Percentiles rank a stretch among this genome's conserved stretches.
These are phyloP conservation scores for Fagopyrum tataricum DNA, from an alignment of 148 eudicot genomes.

Conservation along the genomic window DNA sequence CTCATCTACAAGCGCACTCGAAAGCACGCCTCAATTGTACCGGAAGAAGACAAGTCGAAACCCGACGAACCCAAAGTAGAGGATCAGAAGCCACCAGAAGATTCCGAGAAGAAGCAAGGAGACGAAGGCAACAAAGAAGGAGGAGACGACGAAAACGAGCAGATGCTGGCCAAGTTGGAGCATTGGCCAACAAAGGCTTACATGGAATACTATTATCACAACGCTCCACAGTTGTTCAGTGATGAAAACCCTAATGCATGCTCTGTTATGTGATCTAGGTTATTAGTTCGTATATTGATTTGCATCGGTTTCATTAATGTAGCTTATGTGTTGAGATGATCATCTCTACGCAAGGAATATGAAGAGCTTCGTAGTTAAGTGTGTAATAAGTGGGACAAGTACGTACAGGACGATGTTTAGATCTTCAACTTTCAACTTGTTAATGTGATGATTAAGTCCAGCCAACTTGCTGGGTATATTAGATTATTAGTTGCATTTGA, in stretches of 20 bases:
- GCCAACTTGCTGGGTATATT: not conserved
- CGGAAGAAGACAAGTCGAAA: conserved; percentile 19
- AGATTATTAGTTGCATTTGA: not conserved
- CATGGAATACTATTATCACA: conserved; percentile 30
- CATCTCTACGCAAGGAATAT: not conserved
- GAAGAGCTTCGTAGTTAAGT: not conserved
- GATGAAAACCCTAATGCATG: conserved; percentile 78
- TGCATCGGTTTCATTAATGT: not conserved
- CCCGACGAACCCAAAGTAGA: conserved; percentile 15
- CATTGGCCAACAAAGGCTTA: conserved; percentile 31
- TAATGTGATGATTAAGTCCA: not conserved
- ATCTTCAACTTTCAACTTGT: not conserved
- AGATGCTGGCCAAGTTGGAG: conserved; percentile 22
- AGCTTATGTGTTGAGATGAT: not conserved
- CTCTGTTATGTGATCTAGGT: conserved; percentile 33
- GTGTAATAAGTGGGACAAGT: not conserved
- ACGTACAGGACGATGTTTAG: not conserved
- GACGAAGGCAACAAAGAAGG: conserved; percentile 14
- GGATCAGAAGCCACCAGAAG: conserved; percentile 24
- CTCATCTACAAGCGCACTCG: conserved; percentile 45
- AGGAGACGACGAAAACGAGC: conserved; percentile 18
- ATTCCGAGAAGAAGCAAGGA: conserved; percentile 19
- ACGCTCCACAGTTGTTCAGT: conserved; percentile 49
- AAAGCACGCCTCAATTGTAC: conserved; percentile 43
- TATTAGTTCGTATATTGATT: not conserved